Base-by-base conservation (phyloP, 148 eudicot genomes). In the Rhododendron mucronatum region DNA sequence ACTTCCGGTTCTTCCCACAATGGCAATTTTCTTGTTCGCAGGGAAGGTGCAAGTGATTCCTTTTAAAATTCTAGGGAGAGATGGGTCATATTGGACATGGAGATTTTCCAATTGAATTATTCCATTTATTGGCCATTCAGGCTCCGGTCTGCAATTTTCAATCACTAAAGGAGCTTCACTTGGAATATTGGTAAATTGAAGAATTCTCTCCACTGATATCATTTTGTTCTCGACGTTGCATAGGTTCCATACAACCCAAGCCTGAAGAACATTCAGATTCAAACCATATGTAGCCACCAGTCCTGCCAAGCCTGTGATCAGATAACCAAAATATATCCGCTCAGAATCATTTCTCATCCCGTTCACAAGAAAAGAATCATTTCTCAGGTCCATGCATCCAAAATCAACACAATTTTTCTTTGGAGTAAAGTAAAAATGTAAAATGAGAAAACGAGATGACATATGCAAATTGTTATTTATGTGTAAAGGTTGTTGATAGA, bases 241-340 rank as follows among this genome's bases (percentile, higher is more conserved):
- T 20, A 96, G 90, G 91, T 96, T 96, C 99, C 99, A 96, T 92
- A 95, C 92, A 13, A 93, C 95, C 99, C 99, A 96, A 35, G 99
- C 97, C 84, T 96, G 98, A 8, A 96, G 87, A 18, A 94, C 94
- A 78, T 92, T 96, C 88, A 96, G 88, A 80, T 92, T 95, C 81
- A 96, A 88, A 15, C 99, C 99, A 59, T 96, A 96, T 1, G 97
- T 93, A 79, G 97, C 99, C 59, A 95, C 98, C 35, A 96, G 89
- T 82, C 99, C 97, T 0, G 96, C 92, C 90, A 96, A 88, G 87
- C 98, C 99, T 96, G 93, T 50, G 11, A 86, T 79, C 79, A 85
- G 26, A 39, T 67, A 74, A 53, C 45, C 23, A 67, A 65, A 71
- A 41, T 15, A 41, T 26, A 14, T 39, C 16, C 37, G 23, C n/a